Base-by-base conservation (phyloP, 352 stramenopile genomes). In the Saprolegnia diclina region DNA sequence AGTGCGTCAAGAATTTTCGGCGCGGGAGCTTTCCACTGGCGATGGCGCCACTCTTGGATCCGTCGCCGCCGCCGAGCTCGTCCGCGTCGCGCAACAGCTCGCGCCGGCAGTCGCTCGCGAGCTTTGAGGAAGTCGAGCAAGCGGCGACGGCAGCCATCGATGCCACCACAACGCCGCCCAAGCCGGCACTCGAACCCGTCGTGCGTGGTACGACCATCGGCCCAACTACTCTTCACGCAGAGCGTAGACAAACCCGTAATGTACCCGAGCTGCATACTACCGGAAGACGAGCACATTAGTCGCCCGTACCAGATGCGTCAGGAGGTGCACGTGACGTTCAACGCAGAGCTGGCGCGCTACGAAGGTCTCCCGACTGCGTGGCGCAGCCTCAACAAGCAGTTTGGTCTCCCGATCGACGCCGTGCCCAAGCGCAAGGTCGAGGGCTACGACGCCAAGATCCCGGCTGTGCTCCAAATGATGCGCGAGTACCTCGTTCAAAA, bases 251-350 rank as follows among this genome's bases (percentile, higher is more conserved):
- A 26, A 10, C 45, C 48, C 4, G 18, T 57, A 5, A 2, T n/a
- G 40, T 64, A 22, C 5, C 14, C 52, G 37, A 63, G 46, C 38
- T 45, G 5, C 19, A 42, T 22, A 2, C 4, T 57, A 7, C 44
- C 50, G 9, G 10, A 44, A 59, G 18, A 56, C 71, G 19, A 61
- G 65, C 1, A 72, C 64, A 71, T 91, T 67, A 91, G 82, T 50
- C 76, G 79, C 38, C 82, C 82, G 0, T 91, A 87, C 73, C 87
- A 87, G 52, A 83, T 72, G 5, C 74, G 76, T 0, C 83, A 87
- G 63, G 82, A 88, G 35, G 69, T 91, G 0, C 85, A 94, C 64
- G 83, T 93, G 1, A 89, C 78, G 1, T 94, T 91, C 65, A 88
- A 94, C 66, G 71, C 71, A 1, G 77, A 87, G 32, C 61, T 76